Conservation (phyloP, 768 basidiomycete genomes). For the Dictyophora rubrovolvata region DNA sequence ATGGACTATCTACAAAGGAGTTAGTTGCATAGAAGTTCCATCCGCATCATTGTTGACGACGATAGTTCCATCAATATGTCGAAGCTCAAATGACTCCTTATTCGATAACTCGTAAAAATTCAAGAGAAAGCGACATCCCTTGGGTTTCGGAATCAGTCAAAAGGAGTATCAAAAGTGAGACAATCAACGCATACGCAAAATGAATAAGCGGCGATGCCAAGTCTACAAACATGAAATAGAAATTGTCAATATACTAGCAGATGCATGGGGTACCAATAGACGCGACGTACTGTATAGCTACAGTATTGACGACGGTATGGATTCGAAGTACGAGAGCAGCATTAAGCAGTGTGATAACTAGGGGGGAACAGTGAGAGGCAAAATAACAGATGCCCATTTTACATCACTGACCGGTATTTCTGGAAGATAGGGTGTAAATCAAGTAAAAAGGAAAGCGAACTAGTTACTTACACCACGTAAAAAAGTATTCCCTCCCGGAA, state of each 20-base stretch:
- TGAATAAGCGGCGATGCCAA: neutral
- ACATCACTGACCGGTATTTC: neutral
- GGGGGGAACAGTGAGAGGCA: neutral
- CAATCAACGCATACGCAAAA: neutral
- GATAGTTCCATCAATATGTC: no score
- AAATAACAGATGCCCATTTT: neutral
- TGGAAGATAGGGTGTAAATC: neutral
- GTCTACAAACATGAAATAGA: neutral
- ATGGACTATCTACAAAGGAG: no score
- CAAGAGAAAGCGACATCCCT: neutral
- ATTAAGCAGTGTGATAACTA: neutral
- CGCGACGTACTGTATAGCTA: neutral
- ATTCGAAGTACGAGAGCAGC: neutral
- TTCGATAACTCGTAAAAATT: neutral
- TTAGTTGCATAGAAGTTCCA: no score
- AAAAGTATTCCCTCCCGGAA: neutral
- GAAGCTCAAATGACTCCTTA: neutral
- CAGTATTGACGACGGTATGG: neutral
- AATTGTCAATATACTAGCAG: neutral
- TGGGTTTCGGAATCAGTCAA: neutral
- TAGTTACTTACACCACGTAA: neutral
- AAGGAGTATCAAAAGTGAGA: neutral
- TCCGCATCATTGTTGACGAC: no score
- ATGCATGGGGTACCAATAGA: neutral
- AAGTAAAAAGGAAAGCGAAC: neutral